A percentile compares a stretch with the other conserved stretches of the same genome.
Conservation (phyloP, 805 yeast genomes). For the Yarrowia alimentaria region DNA sequence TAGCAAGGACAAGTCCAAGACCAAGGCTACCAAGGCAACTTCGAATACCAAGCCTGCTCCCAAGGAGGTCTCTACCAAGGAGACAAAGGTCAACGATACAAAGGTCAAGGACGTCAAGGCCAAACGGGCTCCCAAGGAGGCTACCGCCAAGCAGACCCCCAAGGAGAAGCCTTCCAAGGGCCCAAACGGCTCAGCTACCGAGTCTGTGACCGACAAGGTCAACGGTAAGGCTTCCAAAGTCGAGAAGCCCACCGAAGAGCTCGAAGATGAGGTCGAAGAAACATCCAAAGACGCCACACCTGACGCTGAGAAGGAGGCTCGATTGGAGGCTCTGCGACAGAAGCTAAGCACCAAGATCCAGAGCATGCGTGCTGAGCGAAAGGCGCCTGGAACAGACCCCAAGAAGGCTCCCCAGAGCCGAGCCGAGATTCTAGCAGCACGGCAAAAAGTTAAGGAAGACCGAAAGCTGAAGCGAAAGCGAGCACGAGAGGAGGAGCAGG, state of each 20-base stretch:
- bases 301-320: slow-evolving; percentile 36
- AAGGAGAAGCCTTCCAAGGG: neutral
- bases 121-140: neutral
- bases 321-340: slow-evolving; percentile 68
- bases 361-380: slow-evolving; percentile 71
- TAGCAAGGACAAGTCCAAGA: too few relatives aligned
- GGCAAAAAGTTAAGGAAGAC: slow-evolving; percentile 50
- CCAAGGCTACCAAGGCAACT: neutral
- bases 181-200: neutral
- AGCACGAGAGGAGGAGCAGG: slow-evolving; percentile 31
- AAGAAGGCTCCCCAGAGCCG: slow-evolving; percentile 82
- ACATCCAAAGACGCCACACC: slow-evolving; percentile 30
- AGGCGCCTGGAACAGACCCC: slow-evolving; percentile 82
- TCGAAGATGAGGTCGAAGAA: slow-evolving; percentile 34
- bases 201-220: too few relatives aligned
- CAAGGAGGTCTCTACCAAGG: slow-evolving; percentile 30
- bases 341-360: slow-evolving; percentile 73
- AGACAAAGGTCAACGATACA: slow-evolving; percentile 25
- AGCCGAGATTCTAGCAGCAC: slow-evolving; percentile 70
- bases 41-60: slow-evolving; percentile 30
- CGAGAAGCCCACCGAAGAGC: slow-evolving; percentile 21
- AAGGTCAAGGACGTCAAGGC: slow-evolving; percentile 34
- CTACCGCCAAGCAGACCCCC: slow-evolving; percentile 29
- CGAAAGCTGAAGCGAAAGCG: slow-evolving; percentile 44
- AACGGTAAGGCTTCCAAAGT: too few relatives aligned